Conservation (phyloP, 2,329 filamentous ascomycete species). For the Talaromyces amestolkiae region DNA sequence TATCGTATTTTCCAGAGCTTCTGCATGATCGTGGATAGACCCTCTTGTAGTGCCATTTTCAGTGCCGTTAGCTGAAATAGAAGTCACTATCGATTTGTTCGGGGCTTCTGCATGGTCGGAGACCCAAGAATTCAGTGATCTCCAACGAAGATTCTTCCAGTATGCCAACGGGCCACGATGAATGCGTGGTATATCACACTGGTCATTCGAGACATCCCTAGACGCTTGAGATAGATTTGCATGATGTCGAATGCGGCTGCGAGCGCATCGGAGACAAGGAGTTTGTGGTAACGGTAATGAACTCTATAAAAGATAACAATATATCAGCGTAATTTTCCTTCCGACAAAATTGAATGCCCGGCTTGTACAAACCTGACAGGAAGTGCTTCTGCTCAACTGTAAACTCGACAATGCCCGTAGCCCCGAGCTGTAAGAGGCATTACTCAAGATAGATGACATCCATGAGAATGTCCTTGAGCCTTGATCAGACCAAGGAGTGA, state of each 20-base stretch:
- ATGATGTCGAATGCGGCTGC: neutral
- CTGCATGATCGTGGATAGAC: neutral
- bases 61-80: neutral
- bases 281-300: neutral
- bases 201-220: neutral
- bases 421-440: constrained; percentile 39
- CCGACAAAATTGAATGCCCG: neutral
- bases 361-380: constrained; percentile 26
- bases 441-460: constrained; percentile 44
- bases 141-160: constrained; percentile 9
- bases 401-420: constrained; percentile 36
- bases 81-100: neutral
- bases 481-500: constrained; percentile 20
- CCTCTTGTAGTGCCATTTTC: neutral
- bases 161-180: neutral
- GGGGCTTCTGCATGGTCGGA: neutral
- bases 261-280: neutral
- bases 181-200: neutral
- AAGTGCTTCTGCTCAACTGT: constrained; percentile 22
- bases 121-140: constrained; percentile 1
- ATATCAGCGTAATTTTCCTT: neutral
- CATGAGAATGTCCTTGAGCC: constrained; percentile 32
- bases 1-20: neutral
- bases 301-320: neutral
- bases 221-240: neutral